Evolutionary conservation across 192 early-diverging fungal genomes (phyloP), one percentile per base, ranked within the genome.

Genomic region (Coemansia sp.): DNA sequence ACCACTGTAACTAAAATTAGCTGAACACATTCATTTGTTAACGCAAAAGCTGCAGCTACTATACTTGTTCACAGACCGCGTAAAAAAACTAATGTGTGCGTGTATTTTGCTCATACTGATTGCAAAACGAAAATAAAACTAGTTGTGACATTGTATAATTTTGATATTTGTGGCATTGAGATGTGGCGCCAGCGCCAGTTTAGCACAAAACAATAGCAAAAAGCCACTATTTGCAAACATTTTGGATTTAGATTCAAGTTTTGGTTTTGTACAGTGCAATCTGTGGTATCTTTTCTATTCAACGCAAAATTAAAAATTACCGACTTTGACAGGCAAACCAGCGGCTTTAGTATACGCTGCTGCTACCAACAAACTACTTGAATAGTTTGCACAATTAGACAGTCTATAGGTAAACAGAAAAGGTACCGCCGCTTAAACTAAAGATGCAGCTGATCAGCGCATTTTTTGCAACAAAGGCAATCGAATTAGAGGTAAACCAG

Each of bases 1-100:
- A 53, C 49, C 16, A 54, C 1, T 54, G 61, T 62, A 51, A 51
- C 61, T 62, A 52, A 50, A 62, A 38, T 37, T 52, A 20, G 43
- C 7, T 32, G 19, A n/a, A 11, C 16, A 26, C 59, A 61, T 35
- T 50, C 13, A 61, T 48, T 27, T 60, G 41, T 23, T 24, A 49
- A 48, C 49, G 23, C 57, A 61, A 50, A 41, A 27, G 22, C 18
- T 37, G 59, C 29, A 11, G 58, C 43, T 45, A 48, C 47, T 50
- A 32, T 35, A 50, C 59, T 47, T 29, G 43, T 14, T 26, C 58
- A 16, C 18, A 49, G n/a, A 49, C 16, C 18, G 48, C 48, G 18
- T 57, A 20, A 24, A 19, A 38, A 43, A 43, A 58, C 22, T 58
- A 20, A 13, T 20, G 18, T 58, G 35, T 58, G 20, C 23, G 20